Evolutionary conservation across 441 rosid species (phyloP).

Genomic region (Syzygium syzygioides): DNA sequence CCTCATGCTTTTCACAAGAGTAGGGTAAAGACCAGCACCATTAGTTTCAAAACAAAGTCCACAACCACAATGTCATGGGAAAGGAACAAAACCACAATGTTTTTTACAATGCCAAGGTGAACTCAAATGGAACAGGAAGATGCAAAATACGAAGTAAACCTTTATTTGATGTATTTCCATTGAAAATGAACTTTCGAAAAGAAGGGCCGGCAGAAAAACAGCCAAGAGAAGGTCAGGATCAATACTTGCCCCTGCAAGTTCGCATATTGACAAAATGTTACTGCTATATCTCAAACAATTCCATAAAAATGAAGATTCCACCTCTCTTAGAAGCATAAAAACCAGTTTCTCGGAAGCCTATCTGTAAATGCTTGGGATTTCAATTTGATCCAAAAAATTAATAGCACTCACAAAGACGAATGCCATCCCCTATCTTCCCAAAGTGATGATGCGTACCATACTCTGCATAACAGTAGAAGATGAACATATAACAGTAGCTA

Average conservation of each 20-base stretch:
- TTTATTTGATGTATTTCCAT: slow-evolving; percentile 95
- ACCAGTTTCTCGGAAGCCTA: neutral
- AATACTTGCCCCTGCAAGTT: slow-evolving; percentile 67
- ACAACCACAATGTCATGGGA: neutral
- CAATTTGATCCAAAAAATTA: neutral
- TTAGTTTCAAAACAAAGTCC: neutral
- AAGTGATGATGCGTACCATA: slow-evolving; percentile 58
- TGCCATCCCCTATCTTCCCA: slow-evolving; percentile 81
- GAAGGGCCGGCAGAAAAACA: slow-evolving; percentile 92
- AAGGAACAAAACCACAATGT: neutral
- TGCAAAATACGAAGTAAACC: slow-evolving; percentile 32
- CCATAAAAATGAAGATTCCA: neutral
- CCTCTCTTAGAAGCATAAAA: neutral
- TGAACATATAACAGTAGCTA: neutral
- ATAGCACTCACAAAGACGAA: slow-evolving; percentile 74
- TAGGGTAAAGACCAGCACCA: neutral
- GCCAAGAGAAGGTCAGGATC: slow-evolving; percentile 82
- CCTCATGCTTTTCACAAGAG: neutral
- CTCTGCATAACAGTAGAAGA: slow-evolving; percentile 39
- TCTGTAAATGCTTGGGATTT: neutral
- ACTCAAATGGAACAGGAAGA: neutral
- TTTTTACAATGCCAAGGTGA: neutral
- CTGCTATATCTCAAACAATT: neutral
- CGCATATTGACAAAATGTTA: neutral
- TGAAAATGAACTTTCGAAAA: slow-evolving; percentile 90